These are phyloP conservation scores for Yamadazyma taylorii DNA, from an alignment of 1,139 yeast species.

Conservation along the genomic window DNA sequence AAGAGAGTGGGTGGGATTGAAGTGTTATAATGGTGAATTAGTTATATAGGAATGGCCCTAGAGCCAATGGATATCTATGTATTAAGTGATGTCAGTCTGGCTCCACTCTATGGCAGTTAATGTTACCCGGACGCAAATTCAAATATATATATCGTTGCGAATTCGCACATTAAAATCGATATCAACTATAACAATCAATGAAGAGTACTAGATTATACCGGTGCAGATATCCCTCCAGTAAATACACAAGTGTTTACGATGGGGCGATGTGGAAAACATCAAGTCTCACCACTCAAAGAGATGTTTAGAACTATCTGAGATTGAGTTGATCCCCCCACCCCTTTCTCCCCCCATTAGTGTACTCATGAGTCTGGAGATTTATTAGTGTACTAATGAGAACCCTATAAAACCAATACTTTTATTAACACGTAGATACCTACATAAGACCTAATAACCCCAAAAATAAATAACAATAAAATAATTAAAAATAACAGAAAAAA, in stretches of 20 bases:
- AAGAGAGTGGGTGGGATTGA: too few relatives aligned
- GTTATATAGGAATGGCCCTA: too few relatives aligned
- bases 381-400: not conserved
- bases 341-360: not conserved
- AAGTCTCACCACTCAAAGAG: not conserved
- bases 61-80: too few relatives aligned
- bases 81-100: not conserved
- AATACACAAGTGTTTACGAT: slow-evolving; percentile 2
- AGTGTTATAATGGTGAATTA: too few relatives aligned
- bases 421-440: not conserved
- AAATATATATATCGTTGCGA: too few relatives aligned
- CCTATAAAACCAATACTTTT: not conserved
- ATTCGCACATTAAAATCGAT: slow-evolving; percentile 7
- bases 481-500: not conserved
- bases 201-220: slow-evolving; percentile 37
- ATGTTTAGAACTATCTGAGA: not conserved
- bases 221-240: too few relatives aligned
- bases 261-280: slow-evolving; percentile 36
- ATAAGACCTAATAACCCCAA: not conserved
- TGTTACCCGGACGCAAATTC: slow-evolving; percentile 10
- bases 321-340: slow-evolving; percentile 23
- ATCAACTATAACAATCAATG: slow-evolving; percentile 72
- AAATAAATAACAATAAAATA: slow-evolving; percentile 1
- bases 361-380: not conserved
- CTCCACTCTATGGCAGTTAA: not conserved